Base-by-base conservation (phyloP, 176 grass and related monocot genomes). In the Zoysia japonica region DNA sequence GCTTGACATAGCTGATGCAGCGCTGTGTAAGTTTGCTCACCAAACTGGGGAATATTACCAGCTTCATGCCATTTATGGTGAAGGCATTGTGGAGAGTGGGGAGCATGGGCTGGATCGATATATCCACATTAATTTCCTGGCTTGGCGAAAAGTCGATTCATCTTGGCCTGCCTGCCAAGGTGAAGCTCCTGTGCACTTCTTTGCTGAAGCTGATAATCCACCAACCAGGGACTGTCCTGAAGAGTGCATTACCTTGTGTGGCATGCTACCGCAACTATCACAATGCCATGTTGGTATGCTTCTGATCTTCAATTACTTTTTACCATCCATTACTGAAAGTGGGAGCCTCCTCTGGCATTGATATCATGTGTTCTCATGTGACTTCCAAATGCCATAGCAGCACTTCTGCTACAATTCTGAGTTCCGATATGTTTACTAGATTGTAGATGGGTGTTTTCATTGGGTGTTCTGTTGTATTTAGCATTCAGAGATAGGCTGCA, bases 111-210 rank as follows among this genome's bases (percentile, higher is more conserved):
- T 43, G 4, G 65, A 17, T 3, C 12, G 3, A 37, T 70, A 41
- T 62, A 13, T 63, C n/a, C 74, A 84, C 47, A 70, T 78, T 67
- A 84, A 68, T 62, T 77, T 84, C 74, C 77, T 84, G 54, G 74
- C 74, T 11, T 35, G 36, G 53, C 73, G 45, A 51, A 70, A 70
- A 37, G 45, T 56, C 6, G 16, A 6, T n/a, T 56, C 53, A 6
- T n/a, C 53, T 56, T 56, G 16, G 1, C 5, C 15, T 56, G 53
- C 15, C 53, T 56, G 53, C 67, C 47, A 40, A 56, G 28, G 11
- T 2, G 67, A 52, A 49, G 20, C 17, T 62, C 74, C 74, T 0
- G 53, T 62, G 3, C 59, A 20, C 39, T 84, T 84, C 17, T 84
- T 84, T 77, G 65, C 45, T 42, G 74, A 84, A 84, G 82, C 73